These are phyloP conservation scores for Gremmenia infestans DNA, from an alignment of 2,329 filamentous ascomycete genomes.

Conservation along the genomic window DNA sequence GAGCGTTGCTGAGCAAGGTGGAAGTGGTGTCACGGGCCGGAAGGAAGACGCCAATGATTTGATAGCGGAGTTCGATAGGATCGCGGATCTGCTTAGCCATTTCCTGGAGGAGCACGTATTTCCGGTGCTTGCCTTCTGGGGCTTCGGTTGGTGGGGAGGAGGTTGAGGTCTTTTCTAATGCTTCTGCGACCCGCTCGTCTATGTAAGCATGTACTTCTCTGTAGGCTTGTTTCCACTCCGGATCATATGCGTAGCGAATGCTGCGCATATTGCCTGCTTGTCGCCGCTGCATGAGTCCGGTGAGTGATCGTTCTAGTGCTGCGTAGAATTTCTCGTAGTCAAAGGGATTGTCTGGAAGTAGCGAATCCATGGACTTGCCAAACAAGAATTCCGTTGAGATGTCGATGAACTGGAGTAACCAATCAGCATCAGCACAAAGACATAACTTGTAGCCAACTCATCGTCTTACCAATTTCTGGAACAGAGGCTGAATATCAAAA, in stretches of 20 bases:
- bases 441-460: background rate
- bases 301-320: background rate
- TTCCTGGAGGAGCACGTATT: conserved; percentile 5
- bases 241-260: background rate
- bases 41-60: conserved; percentile 1
- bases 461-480: background rate
- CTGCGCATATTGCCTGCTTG: background rate
- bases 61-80: conserved; percentile 2
- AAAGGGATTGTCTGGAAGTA: background rate
- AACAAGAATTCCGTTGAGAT: background rate
- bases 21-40: conserved; percentile 3
- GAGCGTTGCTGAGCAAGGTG: background rate
- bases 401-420: background rate
- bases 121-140: background rate
- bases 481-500: background rate
- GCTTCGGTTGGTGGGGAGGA: background rate
- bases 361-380: background rate
- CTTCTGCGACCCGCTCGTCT: background rate
- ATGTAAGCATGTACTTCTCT: background rate
- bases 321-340: background rate
- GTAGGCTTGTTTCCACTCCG: background rate
- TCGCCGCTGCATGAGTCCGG: background rate
- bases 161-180: background rate
- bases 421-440: background rate
- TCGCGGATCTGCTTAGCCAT: conserved; percentile 7